A percentile compares a stretch with the other conserved stretches of the same genome.
These are phyloP conservation scores for Vitis hybrid DNA, from an alignment of 177 flowering plant species.

Conservation along the genomic window DNA sequence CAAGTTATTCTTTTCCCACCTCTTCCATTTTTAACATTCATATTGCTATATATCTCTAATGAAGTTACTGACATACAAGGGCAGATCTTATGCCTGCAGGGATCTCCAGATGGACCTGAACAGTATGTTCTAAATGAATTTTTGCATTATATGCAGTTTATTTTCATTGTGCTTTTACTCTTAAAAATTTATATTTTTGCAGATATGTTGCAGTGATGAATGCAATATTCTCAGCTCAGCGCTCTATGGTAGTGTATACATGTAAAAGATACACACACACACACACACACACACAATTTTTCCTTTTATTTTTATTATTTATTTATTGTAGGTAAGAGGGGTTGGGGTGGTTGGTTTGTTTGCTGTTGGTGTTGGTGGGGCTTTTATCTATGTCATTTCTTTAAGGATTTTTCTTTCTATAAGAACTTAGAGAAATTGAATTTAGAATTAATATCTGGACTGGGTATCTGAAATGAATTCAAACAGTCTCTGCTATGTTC, in stretches of 20 bases:
- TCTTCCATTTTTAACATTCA: background rate
- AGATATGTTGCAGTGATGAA: slow-evolving; percentile 99
- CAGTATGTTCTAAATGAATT: slow-evolving; percentile 58
- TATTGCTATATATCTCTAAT: background rate
- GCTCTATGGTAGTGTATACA: slow-evolving; percentile 65
- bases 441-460: too few relatives aligned
- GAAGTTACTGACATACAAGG: slow-evolving; percentile 6
- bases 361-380: too few relatives aligned
- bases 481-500: too few relatives aligned
- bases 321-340: too few relatives aligned
- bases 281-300: too few relatives aligned
- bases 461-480: too few relatives aligned
- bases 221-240: slow-evolving; percentile 97
- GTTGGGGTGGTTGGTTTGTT: too few relatives aligned
- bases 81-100: slow-evolving; percentile 96
- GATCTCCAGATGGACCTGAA: slow-evolving; percentile 97
- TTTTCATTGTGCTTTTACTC: slow-evolving; percentile 8
- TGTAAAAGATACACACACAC: too few relatives aligned
- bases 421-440: too few relatives aligned
- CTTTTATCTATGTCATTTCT: too few relatives aligned
- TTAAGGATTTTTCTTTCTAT: too few relatives aligned
- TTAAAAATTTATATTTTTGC: slow-evolving; percentile 30
- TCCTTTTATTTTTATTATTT: too few relatives aligned
- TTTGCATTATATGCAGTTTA: slow-evolving; percentile 11
- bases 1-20: background rate